phyloP scores from a whole-genome alignment of 352 stramenopile species.

The Phytophthora colocasiae region DNA sequence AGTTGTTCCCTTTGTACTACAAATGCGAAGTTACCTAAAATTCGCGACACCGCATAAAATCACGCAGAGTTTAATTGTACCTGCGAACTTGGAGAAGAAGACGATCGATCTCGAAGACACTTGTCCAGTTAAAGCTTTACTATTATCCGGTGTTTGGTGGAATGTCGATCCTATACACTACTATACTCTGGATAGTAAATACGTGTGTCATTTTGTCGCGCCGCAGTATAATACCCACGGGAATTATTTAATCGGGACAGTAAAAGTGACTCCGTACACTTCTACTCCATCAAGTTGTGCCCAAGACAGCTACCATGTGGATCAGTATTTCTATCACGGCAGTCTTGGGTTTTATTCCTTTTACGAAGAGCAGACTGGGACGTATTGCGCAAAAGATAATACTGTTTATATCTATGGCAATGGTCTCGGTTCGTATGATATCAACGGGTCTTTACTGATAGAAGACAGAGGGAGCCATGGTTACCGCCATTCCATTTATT shows the following conservation, averaged over 20 bases:
- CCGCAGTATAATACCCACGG: slow-evolving; percentile 13
- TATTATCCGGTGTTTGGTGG: slow-evolving; percentile 11
- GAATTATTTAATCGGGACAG: slow-evolving; percentile 5
- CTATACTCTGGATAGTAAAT: not conserved
- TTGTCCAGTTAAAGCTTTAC: slow-evolving; percentile 10
- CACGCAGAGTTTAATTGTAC: slow-evolving; percentile 5
- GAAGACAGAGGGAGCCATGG: slow-evolving; percentile 12
- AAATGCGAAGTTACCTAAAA: slow-evolving; percentile 9
- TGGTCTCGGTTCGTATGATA: slow-evolving; percentile 27
- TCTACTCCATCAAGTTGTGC: slow-evolving; percentile 1
- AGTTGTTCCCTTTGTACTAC: slow-evolving; percentile 4
- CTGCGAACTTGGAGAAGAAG: not conserved
- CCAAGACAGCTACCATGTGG: slow-evolving; percentile 6
- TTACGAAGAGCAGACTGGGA: slow-evolving; percentile 16
- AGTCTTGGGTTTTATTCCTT: slow-evolving; percentile 14
- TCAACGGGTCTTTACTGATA: slow-evolving; percentile 17
- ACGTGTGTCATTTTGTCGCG: slow-evolving; percentile 13
- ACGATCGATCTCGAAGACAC: not conserved
- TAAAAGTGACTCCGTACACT: slow-evolving; percentile 1
- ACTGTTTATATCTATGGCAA: slow-evolving; percentile 23
- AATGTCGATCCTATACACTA: slow-evolving; percentile 13
- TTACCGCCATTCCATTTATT: slow-evolving; percentile 28
- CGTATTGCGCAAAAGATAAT: slow-evolving; percentile 19
- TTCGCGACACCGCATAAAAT: slow-evolving; percentile 16
- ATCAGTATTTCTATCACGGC: slow-evolving; percentile 13